These are phyloP conservation scores for Trypanosoma grayi DNA, from an alignment of 208 protist species.

Conservation along the genomic window DNA sequence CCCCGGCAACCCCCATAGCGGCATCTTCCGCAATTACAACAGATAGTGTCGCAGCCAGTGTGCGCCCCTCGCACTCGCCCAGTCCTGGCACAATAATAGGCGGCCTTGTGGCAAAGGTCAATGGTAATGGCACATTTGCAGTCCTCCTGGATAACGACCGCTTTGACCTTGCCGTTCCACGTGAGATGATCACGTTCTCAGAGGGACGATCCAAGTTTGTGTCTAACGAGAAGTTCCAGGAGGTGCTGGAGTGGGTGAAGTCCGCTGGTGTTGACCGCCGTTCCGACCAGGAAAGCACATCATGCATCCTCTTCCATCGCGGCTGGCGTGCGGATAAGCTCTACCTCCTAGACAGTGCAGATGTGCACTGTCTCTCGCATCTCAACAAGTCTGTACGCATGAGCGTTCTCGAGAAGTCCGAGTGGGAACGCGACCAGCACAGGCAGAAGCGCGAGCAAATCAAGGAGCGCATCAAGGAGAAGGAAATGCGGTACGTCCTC, in stretches of 20 bases:
- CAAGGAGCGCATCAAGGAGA: conserved; percentile 86
- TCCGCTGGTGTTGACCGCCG: conserved; percentile 57
- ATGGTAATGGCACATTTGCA: conserved; percentile 71
- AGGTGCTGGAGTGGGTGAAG: conserved; percentile 76
- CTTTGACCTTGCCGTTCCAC: conserved; percentile 71
- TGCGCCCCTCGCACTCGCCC: neutral
- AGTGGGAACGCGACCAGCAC: conserved; percentile 88
- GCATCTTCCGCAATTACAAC: neutral
- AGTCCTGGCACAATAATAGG: conserved; percentile 39
- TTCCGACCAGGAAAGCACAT: conserved; percentile 71
- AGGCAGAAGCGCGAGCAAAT: conserved; percentile 77
- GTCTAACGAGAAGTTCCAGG: conserved; percentile 44
- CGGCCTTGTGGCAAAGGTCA: conserved; percentile 72
- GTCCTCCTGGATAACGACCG: conserved; percentile 86
- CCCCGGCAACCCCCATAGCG: no score
- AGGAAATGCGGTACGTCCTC: conserved; percentile 75
- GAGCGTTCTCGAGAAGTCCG: conserved; percentile 85
- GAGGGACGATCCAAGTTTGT: conserved; percentile 58
- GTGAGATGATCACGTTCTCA: conserved; percentile 57
- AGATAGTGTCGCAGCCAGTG: neutral
- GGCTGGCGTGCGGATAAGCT: conserved; percentile 83
- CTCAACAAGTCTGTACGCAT: conserved; percentile 76
- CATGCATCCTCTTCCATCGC: conserved; percentile 74
- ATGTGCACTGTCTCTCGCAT: conserved; percentile 69
- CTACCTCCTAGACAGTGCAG: conserved; percentile 71